Base-by-base conservation (phyloP, 805 yeast genomes). In the Metschnikowia cubensis region DNA sequence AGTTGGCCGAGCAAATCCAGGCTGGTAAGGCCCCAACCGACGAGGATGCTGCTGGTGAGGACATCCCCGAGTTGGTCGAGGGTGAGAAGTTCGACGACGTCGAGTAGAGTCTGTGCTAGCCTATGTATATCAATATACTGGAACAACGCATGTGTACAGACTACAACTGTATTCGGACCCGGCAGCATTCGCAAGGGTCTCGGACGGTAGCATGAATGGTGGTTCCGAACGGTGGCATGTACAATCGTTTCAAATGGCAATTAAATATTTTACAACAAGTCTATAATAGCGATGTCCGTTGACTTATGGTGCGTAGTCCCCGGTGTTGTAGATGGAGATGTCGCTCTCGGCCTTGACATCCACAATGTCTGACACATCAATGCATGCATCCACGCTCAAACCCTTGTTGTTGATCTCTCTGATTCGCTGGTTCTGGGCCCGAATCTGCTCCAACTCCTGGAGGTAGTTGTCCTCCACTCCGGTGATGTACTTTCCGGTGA, bases 401-500 rank as follows among this genome's bases (percentile, higher is more conserved):
- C 80, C 83, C 36, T 65, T 59, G 50, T 70, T 73, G 31, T 59
- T 56, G 47, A 52, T 57, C 40, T 70, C 74, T 58, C 71, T 74
- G 47, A 78, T 59, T 58, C 81, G 67, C 62, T 83, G 87, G 67
- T 89, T 89, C 61, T 79, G 79, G 14, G 92, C 95, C 65, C 99
- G 79, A 50, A 89, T 81, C 56, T 77, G 75, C 69, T 91, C 98
- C 55, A 94, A 79, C 65, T 87, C 91, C 56, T 81, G 81, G 50
- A 94, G 69, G 67, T 92, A 91, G 42, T 81, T 80, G 61, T 87
- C 85, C 67, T 89, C 96, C 41, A 84, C 85, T 48, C 98, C 98
- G n/a, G 99, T 94, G 52, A 92, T 84, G 67, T 94, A 94, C 53
- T 83, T 71, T 44, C 99, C 99, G 10, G 96, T 94, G 69, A 94